These are phyloP conservation scores for barley (Hordeum vulgare) DNA, from an alignment of 176 grass and related monocot genomes.

Conservation along the genomic window DNA sequence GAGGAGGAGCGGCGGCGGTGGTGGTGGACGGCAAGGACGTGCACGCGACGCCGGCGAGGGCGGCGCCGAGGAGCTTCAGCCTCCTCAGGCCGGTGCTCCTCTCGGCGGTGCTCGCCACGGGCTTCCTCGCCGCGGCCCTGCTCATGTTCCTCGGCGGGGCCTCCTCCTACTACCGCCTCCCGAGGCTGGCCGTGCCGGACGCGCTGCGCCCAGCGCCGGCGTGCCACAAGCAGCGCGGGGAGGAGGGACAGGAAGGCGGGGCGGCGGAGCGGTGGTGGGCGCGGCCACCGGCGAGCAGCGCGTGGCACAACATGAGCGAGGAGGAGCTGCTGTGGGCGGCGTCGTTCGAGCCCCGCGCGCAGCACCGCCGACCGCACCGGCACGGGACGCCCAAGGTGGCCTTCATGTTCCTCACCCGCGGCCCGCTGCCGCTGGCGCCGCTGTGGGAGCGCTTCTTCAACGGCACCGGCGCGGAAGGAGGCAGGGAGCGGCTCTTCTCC, in stretches of 20 bases:
- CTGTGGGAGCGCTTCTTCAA: conserved; percentile 87
- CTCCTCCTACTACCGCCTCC: background rate
- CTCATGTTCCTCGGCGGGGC: background rate
- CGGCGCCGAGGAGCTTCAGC: conserved; percentile 26
- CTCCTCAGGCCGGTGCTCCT: conserved; percentile 32
- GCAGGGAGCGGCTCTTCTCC: conserved; percentile 15
- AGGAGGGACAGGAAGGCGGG: background rate
- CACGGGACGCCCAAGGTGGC: conserved; percentile 63
- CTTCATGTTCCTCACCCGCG: conserved; percentile 90
- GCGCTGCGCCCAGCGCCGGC: background rate
- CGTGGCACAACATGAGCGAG: conserved; percentile 76
- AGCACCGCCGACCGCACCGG: conserved; percentile 22
- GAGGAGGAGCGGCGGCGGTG: background rate
- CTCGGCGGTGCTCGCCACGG: conserved; percentile 26
- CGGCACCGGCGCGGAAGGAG: background rate
- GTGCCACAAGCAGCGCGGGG: background rate
- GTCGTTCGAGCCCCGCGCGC: conserved; percentile 43
- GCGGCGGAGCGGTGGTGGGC: conserved; percentile 25
- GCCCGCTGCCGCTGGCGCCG: conserved; percentile 59
- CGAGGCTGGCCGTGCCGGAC: conserved; percentile 8
- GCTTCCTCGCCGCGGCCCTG: conserved; percentile 21
- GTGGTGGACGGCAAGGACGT: background rate
- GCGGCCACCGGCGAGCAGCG: conserved; percentile 15
- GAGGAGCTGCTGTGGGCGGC: conserved; percentile 87
- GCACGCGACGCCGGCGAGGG: background rate